Evolutionary conservation across 75 land plant species (phyloP), one percentile per base, ranked within the genome.

Genomic region (Pinus albicaulis): DNA sequence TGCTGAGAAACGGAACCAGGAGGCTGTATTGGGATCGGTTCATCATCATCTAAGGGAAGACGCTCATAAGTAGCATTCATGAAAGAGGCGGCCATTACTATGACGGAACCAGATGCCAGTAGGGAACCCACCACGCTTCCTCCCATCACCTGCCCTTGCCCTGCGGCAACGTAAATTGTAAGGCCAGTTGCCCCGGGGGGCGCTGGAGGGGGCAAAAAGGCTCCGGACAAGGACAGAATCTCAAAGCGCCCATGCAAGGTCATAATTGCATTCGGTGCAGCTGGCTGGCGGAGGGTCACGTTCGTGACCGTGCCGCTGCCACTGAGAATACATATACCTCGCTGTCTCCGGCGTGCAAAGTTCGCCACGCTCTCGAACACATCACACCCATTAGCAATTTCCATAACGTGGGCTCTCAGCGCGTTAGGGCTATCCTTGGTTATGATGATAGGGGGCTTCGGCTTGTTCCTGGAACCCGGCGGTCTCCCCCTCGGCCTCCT

Each of bases 391-490:
- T 81, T 80, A 24, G 78, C 91, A n/a, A 93, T 85, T 84, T 93
- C 96, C 60, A 93, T 74, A 55, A 92, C 93, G 60, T 93, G 95
- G 0, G 95, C 89, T 4, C 95, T 82, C 74, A 93, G 87, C 5
- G 93, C 90, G 84, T 89, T 93, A 55, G 95, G 89, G 75, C 89
- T 89, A 81, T 93, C 95, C 24, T 93, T 76, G 3, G 93, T 91
- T 65, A 93, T 93, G 74, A 91, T 89, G 63, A 93, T 90, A 58
- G 95, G 95, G 15, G 95, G 93, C 74, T 93, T 93, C 0, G 95
- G 95, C 69, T 93, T 93, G 89, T 93, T 93, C 82, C 91, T 93
- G 12, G 95, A 91, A 0, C 95, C 95, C 5, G 93, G 86, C 0
- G 95, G 95, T 13, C 95, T 74, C 0, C 95, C 95, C 0, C 95